Base-by-base conservation (phyloP, 78 protist genomes). In the Chrysochromulina parva region DNA sequence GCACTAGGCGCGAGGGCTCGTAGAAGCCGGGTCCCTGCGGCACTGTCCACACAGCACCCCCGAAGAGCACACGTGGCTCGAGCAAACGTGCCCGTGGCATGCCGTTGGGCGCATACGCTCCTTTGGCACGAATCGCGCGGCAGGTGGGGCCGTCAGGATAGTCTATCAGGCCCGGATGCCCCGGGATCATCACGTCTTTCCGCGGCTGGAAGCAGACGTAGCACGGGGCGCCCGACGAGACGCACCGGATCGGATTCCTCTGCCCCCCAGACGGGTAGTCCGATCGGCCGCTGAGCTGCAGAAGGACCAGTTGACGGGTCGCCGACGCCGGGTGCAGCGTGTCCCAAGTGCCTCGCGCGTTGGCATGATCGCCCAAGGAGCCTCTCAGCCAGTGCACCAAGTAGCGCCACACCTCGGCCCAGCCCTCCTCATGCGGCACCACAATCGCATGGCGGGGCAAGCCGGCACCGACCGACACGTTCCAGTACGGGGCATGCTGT, bases 361-460 rank as follows among this genome's bases (percentile, higher is more conserved):
- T 71, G 80, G 38, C 52, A 52, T 71, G 80, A 52, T 71, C 80
- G 80, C 7, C 24, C 62, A 7, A 7, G 7, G 62, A 13, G 24
- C 62, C 62, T 7, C 13, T 38, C 38, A 38, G 38, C 38, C 38
- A 38, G 24, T 13, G 7, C 24, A 7, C 62, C 62, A 58, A 13
- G 62, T 7, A 58, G 13, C 24, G 13, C 62, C 62, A 58, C 62
- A 58, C 62, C 52, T 71, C 80, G 52, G 26, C 52, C 80, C 80
- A 71, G 53, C 80, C 80, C 80, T 71, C 80, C 80, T 71, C 80
- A 52, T 71, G 80, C 47, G 53, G 53, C 47, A 71, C 52, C 14
- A 16, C 52, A 38, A 71, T 26, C 55, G 28, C 52, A 52, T 71
- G 80, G 28, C 71, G 71, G n/a, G 71, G 71, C 71, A 65, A 9